Evolutionary conservation across 768 basidiomycete species (phyloP).

Genomic region (Neoboletus subvelutipes): DNA sequence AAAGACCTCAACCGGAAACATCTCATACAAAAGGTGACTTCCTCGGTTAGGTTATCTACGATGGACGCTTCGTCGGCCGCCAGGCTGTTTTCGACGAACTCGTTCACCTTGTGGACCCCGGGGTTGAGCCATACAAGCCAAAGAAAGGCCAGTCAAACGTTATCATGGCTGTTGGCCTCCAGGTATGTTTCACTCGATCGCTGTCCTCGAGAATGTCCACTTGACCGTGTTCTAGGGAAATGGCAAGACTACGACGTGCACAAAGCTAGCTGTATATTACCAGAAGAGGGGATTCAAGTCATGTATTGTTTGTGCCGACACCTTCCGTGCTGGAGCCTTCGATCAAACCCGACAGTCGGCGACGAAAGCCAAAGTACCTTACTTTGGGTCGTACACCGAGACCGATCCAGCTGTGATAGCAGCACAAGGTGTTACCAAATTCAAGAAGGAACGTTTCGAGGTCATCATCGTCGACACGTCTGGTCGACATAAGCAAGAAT

Average conservation of each 20-base stretch:
- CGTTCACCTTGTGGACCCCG: constrained; percentile 92
- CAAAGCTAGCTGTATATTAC: constrained; percentile 97
- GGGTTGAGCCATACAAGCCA: constrained; percentile 93
- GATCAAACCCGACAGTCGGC: constrained; percentile 99
- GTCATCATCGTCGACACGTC: constrained; percentile 99
- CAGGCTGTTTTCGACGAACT: constrained; percentile 97
- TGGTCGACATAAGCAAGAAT: constrained; percentile 95
- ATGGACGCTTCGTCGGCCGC: constrained; percentile 4
- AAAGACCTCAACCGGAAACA: constrained; percentile 83
- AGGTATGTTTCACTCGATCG: constrained; percentile 49
- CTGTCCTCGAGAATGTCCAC: neutral
- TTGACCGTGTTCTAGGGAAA: constrained; percentile 64
- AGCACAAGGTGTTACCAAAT: constrained; percentile 91
- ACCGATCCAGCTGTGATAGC: constrained; percentile 97
- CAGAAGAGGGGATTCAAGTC: constrained; percentile 96
- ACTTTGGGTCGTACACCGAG: constrained; percentile 98
- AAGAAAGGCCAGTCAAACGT: constrained; percentile 93
- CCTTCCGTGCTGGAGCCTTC: constrained; percentile 98
- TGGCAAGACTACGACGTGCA: constrained; percentile 99
- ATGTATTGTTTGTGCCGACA: constrained; percentile 97
- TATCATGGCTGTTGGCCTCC: constrained; percentile 96
- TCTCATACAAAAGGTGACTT: constrained; percentile 82
- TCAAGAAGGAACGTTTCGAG: constrained; percentile 97
- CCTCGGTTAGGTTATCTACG: neutral
- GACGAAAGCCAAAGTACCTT: constrained; percentile 97